Base-by-base conservation (phyloP, 1,284 basidiomycete species). In the Cutaneotrichosporon sp. region DNA sequence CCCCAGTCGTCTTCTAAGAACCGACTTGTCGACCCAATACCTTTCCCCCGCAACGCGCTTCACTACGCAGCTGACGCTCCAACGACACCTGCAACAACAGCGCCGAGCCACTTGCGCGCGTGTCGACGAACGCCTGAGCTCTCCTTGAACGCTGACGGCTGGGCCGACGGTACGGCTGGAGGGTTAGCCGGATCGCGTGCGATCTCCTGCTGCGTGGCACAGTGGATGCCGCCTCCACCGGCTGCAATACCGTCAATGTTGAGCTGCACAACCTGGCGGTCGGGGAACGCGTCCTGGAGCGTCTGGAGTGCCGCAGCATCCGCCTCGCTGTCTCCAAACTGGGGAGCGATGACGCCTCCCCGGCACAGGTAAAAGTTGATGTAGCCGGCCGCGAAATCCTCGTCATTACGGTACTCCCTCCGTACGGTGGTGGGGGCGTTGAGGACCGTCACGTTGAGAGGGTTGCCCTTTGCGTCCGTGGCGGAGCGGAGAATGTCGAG, bases 341-440 rank as follows among this genome's bases (percentile, higher is more conserved):
- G 34, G 0, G 61, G 61, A 14, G 21, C 32, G n/a, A 62, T 57
- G 26, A 62, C 47, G 2, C 26, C 55, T 26, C 55, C 47, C 36
- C 57, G 57, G 32, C 32, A 30, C n/a, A 32, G 1, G 49, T 62
- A 62, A 7, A 57, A 62, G 56, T 62, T 62, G 55, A 62, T 49
- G 50, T 72, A 72, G 5, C 64, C 61, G 2, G 62, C 67, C 36
- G 69, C 55, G 46, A 70, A 70, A 31, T 62, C 61, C 3, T 57
- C 36, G 6, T 36, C 47, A 26, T 62, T n/a, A 26, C 18, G 16
- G 18, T 31, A 55, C n/a, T 50, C 38, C 4, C 6, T 7, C 30
- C 56, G 32, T 10, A 51, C 7, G 9, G 21, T 30, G 2, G 1
- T 22, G 2, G 61, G 61, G 18, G 61, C 55, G 30, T 18, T 47